Evolutionary conservation across 148 eudicot species (phyloP).

Genomic region (Fagopyrum esculentum): DNA sequence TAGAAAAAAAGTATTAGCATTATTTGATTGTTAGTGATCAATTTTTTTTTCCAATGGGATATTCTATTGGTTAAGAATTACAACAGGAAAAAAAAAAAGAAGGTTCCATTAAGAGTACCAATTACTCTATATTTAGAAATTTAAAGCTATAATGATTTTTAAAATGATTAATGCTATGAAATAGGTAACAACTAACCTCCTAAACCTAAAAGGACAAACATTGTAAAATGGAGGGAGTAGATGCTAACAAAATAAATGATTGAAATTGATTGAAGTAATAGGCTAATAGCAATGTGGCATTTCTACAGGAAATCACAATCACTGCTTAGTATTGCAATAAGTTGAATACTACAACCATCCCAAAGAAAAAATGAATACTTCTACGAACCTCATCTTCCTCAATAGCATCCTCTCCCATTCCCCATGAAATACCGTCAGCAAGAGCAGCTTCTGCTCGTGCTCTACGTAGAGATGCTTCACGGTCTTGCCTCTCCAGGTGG

Average conservation of each 20-base stretch:
- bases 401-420: constrained; percentile 92
- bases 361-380: not conserved
- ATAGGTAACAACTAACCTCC: no score
- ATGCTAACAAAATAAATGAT: not conserved
- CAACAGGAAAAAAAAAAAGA: no score
- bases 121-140: no score
- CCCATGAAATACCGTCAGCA: constrained; percentile 96
- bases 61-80: no score
- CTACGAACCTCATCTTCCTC: constrained; percentile 90
- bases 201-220: no score
- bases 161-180: no score
- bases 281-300: not conserved
- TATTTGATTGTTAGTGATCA: no score
- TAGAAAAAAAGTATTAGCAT: no score
- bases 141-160: no score
- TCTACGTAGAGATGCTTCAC: constrained; percentile 86
- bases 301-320: not conserved
- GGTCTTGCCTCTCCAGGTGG: constrained; percentile 52
- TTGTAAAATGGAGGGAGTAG: not conserved
- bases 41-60: no score
- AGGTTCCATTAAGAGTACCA: no score
- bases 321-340: not conserved
- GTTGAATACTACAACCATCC: not conserved
- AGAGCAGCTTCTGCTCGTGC: constrained; percentile 74
- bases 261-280: not conserved